phyloP scores from a whole-genome alignment of 2,329 filamentous ascomycete genomes.

The Dichotomopilus funicola region DNA sequence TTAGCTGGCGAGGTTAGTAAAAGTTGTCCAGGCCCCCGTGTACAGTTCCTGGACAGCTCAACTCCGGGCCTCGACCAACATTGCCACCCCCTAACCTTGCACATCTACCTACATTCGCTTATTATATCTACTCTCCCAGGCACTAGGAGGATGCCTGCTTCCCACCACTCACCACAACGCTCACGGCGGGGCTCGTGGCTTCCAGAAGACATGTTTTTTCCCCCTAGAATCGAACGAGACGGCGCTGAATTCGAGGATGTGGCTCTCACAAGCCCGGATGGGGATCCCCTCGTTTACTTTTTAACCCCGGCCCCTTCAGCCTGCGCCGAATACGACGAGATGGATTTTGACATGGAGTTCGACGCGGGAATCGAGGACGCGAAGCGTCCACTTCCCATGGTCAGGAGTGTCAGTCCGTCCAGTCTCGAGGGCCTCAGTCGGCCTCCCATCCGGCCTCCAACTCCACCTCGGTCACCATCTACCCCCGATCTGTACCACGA shows the following conservation, averaged over 20 bases:
- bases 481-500: conserved; percentile 37
- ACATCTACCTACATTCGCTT: not conserved
- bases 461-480: conserved; percentile 34
- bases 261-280: conserved; percentile 36
- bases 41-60: no score
- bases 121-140: not conserved
- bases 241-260: conserved; percentile 39
- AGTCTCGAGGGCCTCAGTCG: conserved; percentile 45
- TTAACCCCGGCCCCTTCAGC: conserved; percentile 42
- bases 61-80: no score
- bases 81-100: no score
- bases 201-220: conserved; percentile 43
- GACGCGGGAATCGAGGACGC: conserved; percentile 52
- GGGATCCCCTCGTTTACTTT: conserved; percentile 51
- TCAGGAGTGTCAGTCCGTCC: conserved; percentile 52
- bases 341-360: conserved; percentile 38
- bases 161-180: conserved; percentile 24
- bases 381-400: conserved; percentile 37
- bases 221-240: conserved; percentile 36
- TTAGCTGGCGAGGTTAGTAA: no score
- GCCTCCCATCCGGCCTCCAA: conserved; percentile 35
- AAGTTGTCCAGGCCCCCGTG: no score
- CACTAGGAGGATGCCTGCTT: conserved; percentile 31
- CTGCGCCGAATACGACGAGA: conserved; percentile 33
- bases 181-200: conserved; percentile 45